A percentile compares a stretch with the other conserved stretches of the same genome.
Conservation (phyloP, 2,329 filamentous ascomycete species). For the Shiraia sp. region DNA sequence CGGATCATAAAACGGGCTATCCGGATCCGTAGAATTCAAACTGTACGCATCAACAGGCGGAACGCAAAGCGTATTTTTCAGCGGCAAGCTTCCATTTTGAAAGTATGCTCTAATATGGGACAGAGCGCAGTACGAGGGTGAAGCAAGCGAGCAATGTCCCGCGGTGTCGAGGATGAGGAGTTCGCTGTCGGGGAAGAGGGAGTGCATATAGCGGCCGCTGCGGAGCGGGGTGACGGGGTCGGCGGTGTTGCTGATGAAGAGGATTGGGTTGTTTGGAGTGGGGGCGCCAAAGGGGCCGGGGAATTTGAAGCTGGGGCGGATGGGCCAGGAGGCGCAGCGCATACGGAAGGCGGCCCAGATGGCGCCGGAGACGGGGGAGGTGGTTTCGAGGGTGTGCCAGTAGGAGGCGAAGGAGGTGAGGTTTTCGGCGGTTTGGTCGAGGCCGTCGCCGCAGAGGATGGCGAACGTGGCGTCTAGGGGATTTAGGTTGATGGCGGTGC, state of each 20-base stretch:
- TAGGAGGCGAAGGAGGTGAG: constrained; percentile 38
- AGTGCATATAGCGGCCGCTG: constrained; percentile 48
- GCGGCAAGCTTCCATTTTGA: constrained; percentile 51
- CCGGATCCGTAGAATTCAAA: constrained; percentile 46
- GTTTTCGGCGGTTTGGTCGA: constrained; percentile 32
- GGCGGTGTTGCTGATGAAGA: constrained; percentile 61
- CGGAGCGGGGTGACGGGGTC: constrained; percentile 64
- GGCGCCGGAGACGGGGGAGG: constrained; percentile 43
- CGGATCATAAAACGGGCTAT: constrained; percentile 32
- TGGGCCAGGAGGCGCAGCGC: constrained; percentile 45
- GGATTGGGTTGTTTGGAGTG: constrained; percentile 58
- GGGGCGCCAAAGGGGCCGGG: constrained; percentile 34
- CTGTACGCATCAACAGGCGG: constrained; percentile 37
- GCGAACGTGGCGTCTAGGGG: constrained; percentile 24
- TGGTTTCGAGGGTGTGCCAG: constrained; percentile 34
- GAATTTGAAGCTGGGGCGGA: constrained; percentile 42
- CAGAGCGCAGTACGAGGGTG: constrained; percentile 43
- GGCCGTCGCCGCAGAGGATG: constrained; percentile 48
- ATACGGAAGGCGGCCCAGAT: constrained; percentile 45
- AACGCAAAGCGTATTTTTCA: constrained; percentile 49
- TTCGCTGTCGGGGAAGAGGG: constrained; percentile 48
- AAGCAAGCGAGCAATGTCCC: constrained; percentile 52
- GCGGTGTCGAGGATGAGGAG: constrained; percentile 50
- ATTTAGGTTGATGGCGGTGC: constrained; percentile 5
- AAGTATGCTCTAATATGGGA: constrained; percentile 44